These are phyloP conservation scores for Iberis pinnata DNA, from an alignment of 345 rosid genomes.

Conservation along the genomic window DNA sequence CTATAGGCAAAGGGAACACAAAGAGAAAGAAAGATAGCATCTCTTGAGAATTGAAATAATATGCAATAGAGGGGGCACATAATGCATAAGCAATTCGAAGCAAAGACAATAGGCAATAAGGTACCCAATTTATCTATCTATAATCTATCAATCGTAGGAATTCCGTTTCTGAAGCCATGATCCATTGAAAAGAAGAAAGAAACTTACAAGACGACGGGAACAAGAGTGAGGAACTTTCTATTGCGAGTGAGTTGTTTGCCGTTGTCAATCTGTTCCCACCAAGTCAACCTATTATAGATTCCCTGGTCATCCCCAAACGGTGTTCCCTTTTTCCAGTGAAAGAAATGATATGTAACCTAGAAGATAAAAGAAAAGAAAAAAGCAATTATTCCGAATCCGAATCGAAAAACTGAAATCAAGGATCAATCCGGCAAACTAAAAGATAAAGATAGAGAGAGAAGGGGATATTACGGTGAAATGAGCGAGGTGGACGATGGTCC, in stretches of 20 bases:
- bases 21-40: not conserved
- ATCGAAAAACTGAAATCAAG: not conserved
- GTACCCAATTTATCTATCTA: not conserved
- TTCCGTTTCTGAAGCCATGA: too few relatives aligned
- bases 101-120: not conserved
- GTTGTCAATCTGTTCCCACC: slow-evolving; percentile 82
- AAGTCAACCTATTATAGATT: slow-evolving; percentile 61
- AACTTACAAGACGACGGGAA: slow-evolving; percentile 73
- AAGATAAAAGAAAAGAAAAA: not conserved
- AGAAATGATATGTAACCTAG: slow-evolving; percentile 56
- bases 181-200: not conserved
- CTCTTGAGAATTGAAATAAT: not conserved
- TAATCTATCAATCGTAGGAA: too few relatives aligned
- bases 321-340: slow-evolving; percentile 78
- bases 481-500: slow-evolving; percentile 61
- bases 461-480: slow-evolving; percentile 46
- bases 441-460: not conserved
- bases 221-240: slow-evolving; percentile 66
- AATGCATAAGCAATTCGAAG: not conserved
- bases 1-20: not conserved
- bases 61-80: too few relatives aligned
- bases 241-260: slow-evolving; percentile 87
- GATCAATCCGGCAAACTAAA: too few relatives aligned
- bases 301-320: slow-evolving; percentile 79
- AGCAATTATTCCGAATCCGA: not conserved